Evolutionary conservation across 768 basidiomycete species (phyloP), one percentile per base, ranked within the genome.

Genomic region (Russula dissimulans): DNA sequence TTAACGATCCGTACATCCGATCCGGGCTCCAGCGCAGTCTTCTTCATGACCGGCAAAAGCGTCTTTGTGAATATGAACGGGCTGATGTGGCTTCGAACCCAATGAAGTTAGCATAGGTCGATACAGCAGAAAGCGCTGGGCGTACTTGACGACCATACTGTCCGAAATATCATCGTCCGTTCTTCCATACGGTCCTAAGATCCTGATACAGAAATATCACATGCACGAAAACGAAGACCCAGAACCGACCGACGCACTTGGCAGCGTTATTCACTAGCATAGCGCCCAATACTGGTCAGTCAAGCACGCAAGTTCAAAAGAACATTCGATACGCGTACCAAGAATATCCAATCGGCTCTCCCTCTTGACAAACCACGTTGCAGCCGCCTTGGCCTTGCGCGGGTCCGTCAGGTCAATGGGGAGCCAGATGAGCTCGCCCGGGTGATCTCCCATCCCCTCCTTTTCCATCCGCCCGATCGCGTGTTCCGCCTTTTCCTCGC

Each of bases 1-100:
- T 80, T 77, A 10, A 86, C 75, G 14, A 87, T 75, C 17, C 85
- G 79, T 49, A 85, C 84, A 60, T 87, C 86, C 0, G 81, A 75
- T 26, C 71, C 71, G 0, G 75, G 70, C 48, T 76, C 69, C 17
- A 73, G 63, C 0, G 82, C 78, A 1, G 86, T 86, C 54, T 72
- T 69, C 43, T 70, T 71, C 49, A 86, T 66, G 3, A 84, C 67
- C 3, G 84, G 81, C 41, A 84, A 73, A 7, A 86, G 74, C 4
- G 77, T 74, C 22, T 74, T 69, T 9, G 82, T 85, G 61, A 86
- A 77, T 14, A 79, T 75, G 57, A 82, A 67, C 69, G 83, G 83
- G 71, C 81, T 55, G 71, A 87, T 62, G 72, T 81, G 72, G 70
- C 81, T 70, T 41, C 18, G 43, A 32, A 73, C 57, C 39, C 49